These are phyloP conservation scores for Monilinia aucupariae DNA, from an alignment of 2,329 filamentous ascomycete genomes.

Conservation along the genomic window DNA sequence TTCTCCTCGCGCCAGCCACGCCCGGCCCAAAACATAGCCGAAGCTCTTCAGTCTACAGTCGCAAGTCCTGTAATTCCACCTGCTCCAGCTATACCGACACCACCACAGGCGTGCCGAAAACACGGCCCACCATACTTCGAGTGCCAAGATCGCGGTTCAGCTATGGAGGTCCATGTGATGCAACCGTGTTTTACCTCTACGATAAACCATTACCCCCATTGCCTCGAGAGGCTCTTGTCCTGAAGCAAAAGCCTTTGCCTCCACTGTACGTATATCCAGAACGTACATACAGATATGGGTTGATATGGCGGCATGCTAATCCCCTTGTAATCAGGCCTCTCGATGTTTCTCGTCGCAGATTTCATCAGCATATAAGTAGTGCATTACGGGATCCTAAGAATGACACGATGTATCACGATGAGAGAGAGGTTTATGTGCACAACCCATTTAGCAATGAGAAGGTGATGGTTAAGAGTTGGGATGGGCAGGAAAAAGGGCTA, in stretches of 20 bases:
- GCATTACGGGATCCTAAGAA: background rate
- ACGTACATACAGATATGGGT: background rate
- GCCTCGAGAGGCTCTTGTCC: conserved; percentile 3
- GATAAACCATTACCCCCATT: conserved; percentile 14
- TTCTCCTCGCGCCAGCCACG: background rate
- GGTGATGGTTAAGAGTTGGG: background rate
- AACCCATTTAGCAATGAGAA: conserved; percentile 13
- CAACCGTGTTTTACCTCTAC: conserved; percentile 13
- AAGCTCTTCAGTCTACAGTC: conserved; percentile 10
- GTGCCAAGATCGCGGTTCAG: background rate
- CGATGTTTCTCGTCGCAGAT: background rate
- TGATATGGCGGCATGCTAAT: background rate
- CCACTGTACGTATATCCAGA: background rate
- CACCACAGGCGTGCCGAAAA: background rate
- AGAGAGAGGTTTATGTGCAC: conserved; percentile 12
- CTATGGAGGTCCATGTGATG: conserved; percentile 6
- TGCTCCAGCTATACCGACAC: background rate
- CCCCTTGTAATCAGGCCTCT: background rate
- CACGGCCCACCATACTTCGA: background rate
- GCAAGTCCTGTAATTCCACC: conserved; percentile 8
- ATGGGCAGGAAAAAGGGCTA: background rate
- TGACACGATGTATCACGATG: background rate
- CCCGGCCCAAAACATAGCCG: conserved; percentile 1
- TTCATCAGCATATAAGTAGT: background rate
- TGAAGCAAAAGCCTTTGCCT: conserved; percentile 12